phyloP scores from a whole-genome alignment of 177 flowering plant species.

The Telopea speciosissima region DNA sequence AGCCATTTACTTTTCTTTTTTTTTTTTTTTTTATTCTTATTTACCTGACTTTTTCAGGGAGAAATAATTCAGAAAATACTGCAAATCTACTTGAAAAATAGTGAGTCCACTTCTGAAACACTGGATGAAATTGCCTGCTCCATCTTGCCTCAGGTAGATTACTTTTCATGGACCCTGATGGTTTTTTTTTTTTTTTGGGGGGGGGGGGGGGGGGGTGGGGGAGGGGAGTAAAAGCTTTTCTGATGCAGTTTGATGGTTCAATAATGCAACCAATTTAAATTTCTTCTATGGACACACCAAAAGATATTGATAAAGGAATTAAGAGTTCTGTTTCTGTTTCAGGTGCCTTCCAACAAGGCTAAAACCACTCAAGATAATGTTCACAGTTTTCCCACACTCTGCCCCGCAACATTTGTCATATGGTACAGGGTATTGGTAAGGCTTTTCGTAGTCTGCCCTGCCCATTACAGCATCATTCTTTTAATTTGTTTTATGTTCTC shows the following conservation, averaged over 20 bases:
- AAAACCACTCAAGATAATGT: conserved; percentile 26
- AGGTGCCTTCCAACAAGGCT: conserved; percentile 41
- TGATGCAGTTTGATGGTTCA: conserved; percentile 2
- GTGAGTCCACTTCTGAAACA: conserved; percentile 47
- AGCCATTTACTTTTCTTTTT: neutral
- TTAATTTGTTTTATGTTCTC: conserved; percentile 1
- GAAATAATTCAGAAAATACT: conserved; percentile 56
- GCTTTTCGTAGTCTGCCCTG: neutral
- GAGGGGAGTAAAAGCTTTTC: neutral
- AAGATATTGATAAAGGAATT: neutral
- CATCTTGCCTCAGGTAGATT: conserved; percentile 60
- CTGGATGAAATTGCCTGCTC: conserved; percentile 61
- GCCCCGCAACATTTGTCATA: conserved; percentile 43
- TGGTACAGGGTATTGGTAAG: conserved; percentile 82
- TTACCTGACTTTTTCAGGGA: conserved; percentile 36
- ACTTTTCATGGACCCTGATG: neutral
- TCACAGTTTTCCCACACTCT: conserved; percentile 51
- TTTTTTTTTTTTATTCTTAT: neutral
- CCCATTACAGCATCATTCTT: neutral
- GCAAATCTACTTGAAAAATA: conserved; percentile 51
- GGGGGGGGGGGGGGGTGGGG: no score
- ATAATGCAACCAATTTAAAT: neutral
- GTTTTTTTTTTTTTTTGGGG: no score
- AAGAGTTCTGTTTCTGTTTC: conserved; percentile 10
- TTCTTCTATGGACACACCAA: neutral